These are phyloP conservation scores for Rhizoclosmatium sp. DNA, from an alignment of 192 early-diverging fungal species.

Conservation along the genomic window DNA sequence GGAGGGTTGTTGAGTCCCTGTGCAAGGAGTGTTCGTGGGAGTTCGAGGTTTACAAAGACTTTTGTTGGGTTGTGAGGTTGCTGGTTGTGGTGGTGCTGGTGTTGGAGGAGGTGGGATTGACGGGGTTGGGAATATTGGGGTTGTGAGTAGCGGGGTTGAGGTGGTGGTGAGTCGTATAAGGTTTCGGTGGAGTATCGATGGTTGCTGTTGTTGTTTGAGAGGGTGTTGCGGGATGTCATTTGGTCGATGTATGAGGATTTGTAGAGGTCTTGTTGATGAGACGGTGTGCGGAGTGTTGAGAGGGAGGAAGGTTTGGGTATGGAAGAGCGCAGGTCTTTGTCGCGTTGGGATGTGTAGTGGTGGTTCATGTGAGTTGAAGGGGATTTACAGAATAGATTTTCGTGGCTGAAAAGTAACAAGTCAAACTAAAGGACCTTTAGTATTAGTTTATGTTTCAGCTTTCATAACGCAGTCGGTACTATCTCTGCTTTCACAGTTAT, in stretches of 20 bases:
- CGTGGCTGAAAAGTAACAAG: too few relatives aligned
- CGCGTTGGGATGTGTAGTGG: too few relatives aligned
- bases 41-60: conserved; percentile 2
- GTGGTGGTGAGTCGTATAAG: neutral
- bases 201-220: neutral
- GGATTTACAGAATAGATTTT: too few relatives aligned
- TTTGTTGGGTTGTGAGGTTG: neutral
- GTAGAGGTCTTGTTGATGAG: neutral
- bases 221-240: neutral
- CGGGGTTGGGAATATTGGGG: neutral
- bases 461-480: too few relatives aligned
- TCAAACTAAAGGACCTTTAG: too few relatives aligned
- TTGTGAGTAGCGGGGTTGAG: neutral
- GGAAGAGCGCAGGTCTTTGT: too few relatives aligned
- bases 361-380: too few relatives aligned
- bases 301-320: too few relatives aligned
- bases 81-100: neutral
- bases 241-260: neutral
- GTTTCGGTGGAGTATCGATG: neutral
- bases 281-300: too few relatives aligned
- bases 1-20: neutral
- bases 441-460: too few relatives aligned
- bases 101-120: neutral
- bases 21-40: neutral
- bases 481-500: too few relatives aligned